Evolutionary conservation across 2,329 filamentous ascomycete genomes (phyloP), one percentile per base, ranked within the genome.

Genomic region (Phyllosticta citriasiana): DNA sequence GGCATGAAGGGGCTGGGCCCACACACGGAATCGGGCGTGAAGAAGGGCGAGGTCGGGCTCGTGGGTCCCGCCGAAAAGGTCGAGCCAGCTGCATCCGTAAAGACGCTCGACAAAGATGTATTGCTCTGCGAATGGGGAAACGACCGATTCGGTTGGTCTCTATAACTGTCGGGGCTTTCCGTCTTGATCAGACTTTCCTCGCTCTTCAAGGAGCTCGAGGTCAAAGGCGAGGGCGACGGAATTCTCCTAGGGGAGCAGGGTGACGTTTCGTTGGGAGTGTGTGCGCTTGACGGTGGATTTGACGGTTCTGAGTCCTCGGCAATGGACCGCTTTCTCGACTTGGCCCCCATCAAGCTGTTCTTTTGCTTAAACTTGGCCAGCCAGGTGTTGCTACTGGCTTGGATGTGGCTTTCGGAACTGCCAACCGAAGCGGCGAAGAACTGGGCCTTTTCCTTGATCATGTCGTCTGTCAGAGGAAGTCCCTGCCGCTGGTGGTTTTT

Each of bases 361-460:
- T 93, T 96, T 71, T 91, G 85, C 78, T 97, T 96, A 79, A 97
- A 97, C 72, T 94, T 95, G 70, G 96, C 91, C 35, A 97, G 81
- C 92, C 93, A 97, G 66, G 81, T 86, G 30, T 84, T 79, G 66
- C 84, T 94, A 65, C 90, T 83, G 56, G 83, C 83, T 68, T 88
- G 89, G 61, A 88, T 74, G 57, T 89, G 84, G 64, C 82, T 85
- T 59, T 96, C 90, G 3, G 85, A 83, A 62, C 85, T 84, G 26
- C 85, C 86, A 35, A 87, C 88, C 25, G 84, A 88, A 51, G 83
- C 86, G 12, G 89, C 87, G 72, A 97, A 97, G 65, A 91, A 86
- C 57, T 82, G 82, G 1, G 91, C 91, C 74, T 95, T 91, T 65
- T 95, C 88, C 70, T 87, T 84, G 68, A 97, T 93, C 66, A 89